Evolutionary conservation across 164 flowering plant species (phyloP).

Genomic region (Stephania yunnanensis): DNA sequence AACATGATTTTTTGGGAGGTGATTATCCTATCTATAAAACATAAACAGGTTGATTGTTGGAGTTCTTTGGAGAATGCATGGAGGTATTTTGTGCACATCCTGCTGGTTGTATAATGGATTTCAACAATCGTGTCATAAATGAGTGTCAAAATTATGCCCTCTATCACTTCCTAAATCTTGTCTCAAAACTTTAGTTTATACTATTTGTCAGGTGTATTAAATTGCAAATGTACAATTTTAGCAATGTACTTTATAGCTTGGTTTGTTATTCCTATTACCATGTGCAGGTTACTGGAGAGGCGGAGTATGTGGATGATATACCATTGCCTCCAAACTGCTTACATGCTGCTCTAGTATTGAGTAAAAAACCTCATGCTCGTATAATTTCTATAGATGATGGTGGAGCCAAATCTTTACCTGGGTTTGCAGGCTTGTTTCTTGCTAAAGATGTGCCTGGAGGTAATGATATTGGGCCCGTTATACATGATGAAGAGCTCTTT

Average conservation of each 20-base stretch:
- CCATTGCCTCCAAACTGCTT: slow-evolving; percentile 12
- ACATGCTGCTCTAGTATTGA: slow-evolving; percentile 13
- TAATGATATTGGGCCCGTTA: slow-evolving; percentile 60
- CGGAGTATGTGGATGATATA: slow-evolving; percentile 10
- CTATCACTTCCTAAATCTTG: too few relatives aligned
- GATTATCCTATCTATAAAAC: too few relatives aligned
- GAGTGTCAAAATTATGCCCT: too few relatives aligned
- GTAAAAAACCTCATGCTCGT: slow-evolving; percentile 12
- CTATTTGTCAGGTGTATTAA: not conserved
- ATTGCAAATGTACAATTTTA: not conserved
- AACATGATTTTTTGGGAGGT: too few relatives aligned
- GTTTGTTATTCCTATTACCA: not conserved
- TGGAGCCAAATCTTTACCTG: slow-evolving; percentile 61
- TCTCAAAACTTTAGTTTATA: too few relatives aligned
- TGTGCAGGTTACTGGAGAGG: slow-evolving; percentile 13
- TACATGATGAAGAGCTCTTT: slow-evolving; percentile 81
- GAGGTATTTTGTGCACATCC: too few relatives aligned
- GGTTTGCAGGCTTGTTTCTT: slow-evolving; percentile 72
- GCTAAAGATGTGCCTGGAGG: slow-evolving; percentile 78
- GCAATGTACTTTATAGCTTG: not conserved
- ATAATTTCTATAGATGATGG: slow-evolving; percentile 55
- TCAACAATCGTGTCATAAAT: too few relatives aligned
- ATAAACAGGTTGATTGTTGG: too few relatives aligned
- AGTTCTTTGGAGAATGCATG: too few relatives aligned
- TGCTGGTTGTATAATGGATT: too few relatives aligned